Conservation (phyloP, 495 filamentous ascomycete genomes). For the Jackrogersella minutella region DNA sequence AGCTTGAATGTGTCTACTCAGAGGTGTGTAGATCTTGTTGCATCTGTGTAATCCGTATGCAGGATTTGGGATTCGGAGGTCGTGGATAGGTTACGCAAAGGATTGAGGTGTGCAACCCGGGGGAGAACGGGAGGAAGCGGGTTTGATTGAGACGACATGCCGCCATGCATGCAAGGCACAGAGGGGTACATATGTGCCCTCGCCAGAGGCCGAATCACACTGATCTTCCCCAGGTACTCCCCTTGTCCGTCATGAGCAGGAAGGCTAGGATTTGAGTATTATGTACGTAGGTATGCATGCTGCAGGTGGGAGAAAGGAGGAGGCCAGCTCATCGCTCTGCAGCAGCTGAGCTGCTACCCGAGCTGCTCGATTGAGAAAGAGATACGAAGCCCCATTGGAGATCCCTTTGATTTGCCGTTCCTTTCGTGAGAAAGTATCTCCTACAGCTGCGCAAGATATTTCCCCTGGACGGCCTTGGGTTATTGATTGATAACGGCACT, state of each 20-base stretch:
- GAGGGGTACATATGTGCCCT: neutral
- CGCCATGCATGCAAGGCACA: constrained; percentile 28
- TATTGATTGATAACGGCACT: neutral
- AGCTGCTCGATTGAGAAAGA: constrained; percentile 26
- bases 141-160: neutral
- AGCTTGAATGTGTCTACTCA: neutral
- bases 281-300: neutral
- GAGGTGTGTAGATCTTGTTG: neutral
- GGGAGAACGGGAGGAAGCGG: constrained; percentile 6
- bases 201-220: constrained; percentile 4
- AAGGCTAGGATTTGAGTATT: neutral
- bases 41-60: neutral
- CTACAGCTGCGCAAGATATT: neutral
- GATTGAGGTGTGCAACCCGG: neutral
- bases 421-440: neutral
- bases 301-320: constrained; percentile 12
- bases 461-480: neutral
- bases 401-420: neutral
- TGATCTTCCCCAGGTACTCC: neutral
- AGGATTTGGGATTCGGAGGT: neutral
- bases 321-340: constrained; percentile 5
- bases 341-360: neutral
- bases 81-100: constrained; percentile 2
- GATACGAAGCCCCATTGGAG: constrained; percentile 4
- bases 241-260: neutral